Base-by-base conservation (phyloP, 192 early-diverging fungal genomes). In the Backusella sp. region DNA sequence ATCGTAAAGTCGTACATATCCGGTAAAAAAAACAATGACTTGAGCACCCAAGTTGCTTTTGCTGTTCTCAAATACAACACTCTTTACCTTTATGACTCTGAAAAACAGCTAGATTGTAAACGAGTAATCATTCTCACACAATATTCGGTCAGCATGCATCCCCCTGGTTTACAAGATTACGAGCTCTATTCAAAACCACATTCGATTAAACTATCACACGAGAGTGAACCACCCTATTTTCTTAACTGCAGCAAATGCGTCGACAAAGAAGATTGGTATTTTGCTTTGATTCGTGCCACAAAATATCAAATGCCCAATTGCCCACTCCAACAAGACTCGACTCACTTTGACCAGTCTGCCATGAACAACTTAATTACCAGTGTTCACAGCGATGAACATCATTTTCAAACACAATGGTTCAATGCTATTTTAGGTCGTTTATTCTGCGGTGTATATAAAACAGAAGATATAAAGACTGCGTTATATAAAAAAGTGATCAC, bases 201-300 rank as follows among this genome's bases (percentile, higher is more conserved):
- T 41, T 86, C 86, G 2, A 88, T 93, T 59, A 82, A 78, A 76
- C 77, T 87, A 84, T 26, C 77, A 74, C 85, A 41, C 76, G 68
- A 12, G 75, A 69, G 23, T 39, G 26, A 84, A 77, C 65, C 75
- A 78, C 35, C 79, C 68, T 93, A 89, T 53, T 79, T 90, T 23
- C 88, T 89, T 37, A 76, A 70, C 59, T 87, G 85, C 39, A 89
- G 88, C 67, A 80, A 83, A 35, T 86, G 84, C 32, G 78, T 83
- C 14, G 93, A 95, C 59, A 97, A 97, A 81, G 96, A 97, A 79
- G 93, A 94, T 79, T 96, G 95, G 91, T 94, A 93, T 69, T 91
- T 96, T 83, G 92, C 94, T 19, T 84, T 97, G n/a, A 77, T 90
- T 46, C 90, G 92, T 77, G 93, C 91, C 56, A 86, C 90, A 34